Evolutionary conservation across 1,139 yeast species (phyloP), one percentile per base, ranked within the genome.

Genomic region (Pichia sp.): DNA sequence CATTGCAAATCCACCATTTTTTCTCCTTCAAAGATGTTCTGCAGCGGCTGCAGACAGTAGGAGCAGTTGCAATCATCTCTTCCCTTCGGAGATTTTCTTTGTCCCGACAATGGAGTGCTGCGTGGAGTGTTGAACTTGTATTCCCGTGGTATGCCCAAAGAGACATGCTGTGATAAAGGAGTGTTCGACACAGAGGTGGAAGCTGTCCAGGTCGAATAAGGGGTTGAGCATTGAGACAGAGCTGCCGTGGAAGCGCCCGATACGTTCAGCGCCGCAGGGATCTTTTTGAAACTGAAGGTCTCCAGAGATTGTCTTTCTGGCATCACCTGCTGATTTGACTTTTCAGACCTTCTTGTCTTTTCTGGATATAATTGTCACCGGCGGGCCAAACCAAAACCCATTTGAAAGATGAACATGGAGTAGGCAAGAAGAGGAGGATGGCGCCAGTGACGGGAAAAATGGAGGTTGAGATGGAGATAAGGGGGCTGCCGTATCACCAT

Each of bases 11-110:
- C 59, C 5, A 62, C 43, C 2, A 61, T 11, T 34, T 49, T 57
- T 53, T 62, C 65, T 34, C 62, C 62, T 43, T 54, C 60, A 47
- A 62, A 54, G 1, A 57, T 34, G 40, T 54, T 54, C 3, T 50
- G 52, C 10, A 62, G 45, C 8, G 62, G 53, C 50, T 59, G 59
- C n/a, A 32, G 30, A 43, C 65, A 62, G 29, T 58, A 55, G 5
- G 59, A 50, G 42, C 65, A 61, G 8, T 40, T 51, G 29, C 19
- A 8, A 6, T 16, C 11, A 16, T 50, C 16, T n/a, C 13, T 26
- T 10, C 5, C 13, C 8, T 34, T 29, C 16, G 15, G 26, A n/a
- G 34, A 45, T 50, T 45, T 38, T 2, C 36, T 34, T 19, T 23
- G 31, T 36, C 8, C 15, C 26, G 36, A 29, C 5, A 29, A 8